These are phyloP conservation scores for Leavenworthia alabamica DNA, from an alignment of 345 rosid species.

Conservation along the genomic window DNA sequence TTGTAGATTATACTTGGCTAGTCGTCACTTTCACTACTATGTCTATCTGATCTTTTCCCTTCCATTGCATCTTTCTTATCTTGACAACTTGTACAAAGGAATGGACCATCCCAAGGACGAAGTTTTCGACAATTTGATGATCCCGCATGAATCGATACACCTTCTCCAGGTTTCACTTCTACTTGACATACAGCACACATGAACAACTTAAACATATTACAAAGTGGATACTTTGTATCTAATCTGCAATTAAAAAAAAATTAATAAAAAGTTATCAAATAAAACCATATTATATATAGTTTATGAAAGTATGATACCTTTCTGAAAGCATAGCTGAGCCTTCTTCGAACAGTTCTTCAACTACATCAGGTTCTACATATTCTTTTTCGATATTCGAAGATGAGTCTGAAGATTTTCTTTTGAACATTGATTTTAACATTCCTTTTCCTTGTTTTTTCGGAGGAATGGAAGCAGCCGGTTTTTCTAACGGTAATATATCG, in stretches of 20 bases:
- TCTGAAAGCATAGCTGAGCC: conserved; percentile 99
- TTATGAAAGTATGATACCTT: conserved; percentile 25
- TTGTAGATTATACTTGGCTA: too few species aligned
- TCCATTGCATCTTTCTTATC: conserved; percentile 98
- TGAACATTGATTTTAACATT: conserved; percentile 81
- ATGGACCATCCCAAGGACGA: conserved; percentile 99
- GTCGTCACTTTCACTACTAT: conserved; percentile 84
- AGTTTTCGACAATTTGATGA: conserved; percentile 50
- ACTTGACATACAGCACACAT: conserved; percentile 98
- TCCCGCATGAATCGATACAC: conserved; percentile 81
- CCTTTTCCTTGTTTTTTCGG: conserved; percentile 75
- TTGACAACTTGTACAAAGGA: conserved; percentile 94
- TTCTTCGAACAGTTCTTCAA: conserved; percentile 88
- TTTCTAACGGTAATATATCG: conserved; percentile 78
- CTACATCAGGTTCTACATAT: conserved; percentile 64
- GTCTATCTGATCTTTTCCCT: conserved; percentile 90
- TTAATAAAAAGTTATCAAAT: neutral
- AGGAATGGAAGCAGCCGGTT: conserved; percentile 61
- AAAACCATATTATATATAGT: too few species aligned
- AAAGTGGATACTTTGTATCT: conserved; percentile 83
- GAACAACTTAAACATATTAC: conserved; percentile 96
- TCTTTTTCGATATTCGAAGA: conserved; percentile 64
- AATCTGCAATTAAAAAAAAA: conserved; percentile 52
- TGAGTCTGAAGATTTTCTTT: conserved; percentile 64
- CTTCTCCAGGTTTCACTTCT: conserved; percentile 97